Evolutionary conservation across 495 filamentous ascomycete species (phyloP), one percentile per base, ranked within the genome.

Genomic region (Lasiosphaeria miniovina): DNA sequence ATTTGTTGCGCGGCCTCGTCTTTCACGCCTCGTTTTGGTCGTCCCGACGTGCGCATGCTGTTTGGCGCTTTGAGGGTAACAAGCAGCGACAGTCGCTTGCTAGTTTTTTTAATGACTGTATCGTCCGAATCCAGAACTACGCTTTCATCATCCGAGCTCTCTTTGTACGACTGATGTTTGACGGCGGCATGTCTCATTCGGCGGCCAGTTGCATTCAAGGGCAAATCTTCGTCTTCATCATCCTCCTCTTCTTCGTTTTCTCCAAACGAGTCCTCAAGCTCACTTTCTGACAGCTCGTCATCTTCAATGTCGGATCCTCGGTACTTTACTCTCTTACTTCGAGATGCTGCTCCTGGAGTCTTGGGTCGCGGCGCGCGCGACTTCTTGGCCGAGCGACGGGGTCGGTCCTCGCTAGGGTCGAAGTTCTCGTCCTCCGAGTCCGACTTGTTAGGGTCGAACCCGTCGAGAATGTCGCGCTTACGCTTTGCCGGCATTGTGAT

Each of bases 381-480:
- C 61, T 76, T 76, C 61, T 79, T 78, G 50, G 65, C 61, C 12
- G 71, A 66, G 67, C 75, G 62, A 67, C 70, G 54, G 70, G 84
- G 71, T 66, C 78, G 68, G 40, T 75, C 75, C 11, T 76, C 67
- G 9, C 65, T 63, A 35, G 78, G 80, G 49, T 82, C 80, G 71
- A 90, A 96, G 69, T 90, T 90, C 49, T 88, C 86, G 62, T 96
- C 91, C 49, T 91, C 85, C 0, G 90, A 84, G 65, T 96, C 91
- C 49, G 91, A 94, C 68, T 89, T 89, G 75, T 86, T 91, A 31
- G 86, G 87, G 71, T 90, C 90, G 64, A 93, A 83, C 61, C 82
- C 83, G 57, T 90, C 87, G 60, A 88, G 71, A 12, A 73, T 62
- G 50, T 74, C 73, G 41, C 71, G 58, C 73, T 87, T 88, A 59